Percentiles rank a stretch among this genome's conserved stretches.
phyloP scores from a whole-genome alignment of 805 yeast genomes.

The Yamadazyma tumulicola region DNA sequence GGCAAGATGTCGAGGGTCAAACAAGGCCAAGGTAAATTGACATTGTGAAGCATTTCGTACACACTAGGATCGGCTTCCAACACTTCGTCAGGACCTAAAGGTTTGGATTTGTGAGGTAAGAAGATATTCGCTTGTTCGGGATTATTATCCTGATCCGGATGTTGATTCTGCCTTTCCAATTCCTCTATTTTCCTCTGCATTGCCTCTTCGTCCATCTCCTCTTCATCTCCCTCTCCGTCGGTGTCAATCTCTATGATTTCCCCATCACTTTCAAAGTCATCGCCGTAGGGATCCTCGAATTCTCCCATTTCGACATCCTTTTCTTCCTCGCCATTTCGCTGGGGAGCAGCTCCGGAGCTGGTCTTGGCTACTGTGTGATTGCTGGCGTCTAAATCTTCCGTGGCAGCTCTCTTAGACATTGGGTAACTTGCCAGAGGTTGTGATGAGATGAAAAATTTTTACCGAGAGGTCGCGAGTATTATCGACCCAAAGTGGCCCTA shows the following conservation, averaged over 20 bases:
- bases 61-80: constrained; percentile 95
- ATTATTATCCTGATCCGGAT: constrained; percentile 32
- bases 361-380: constrained; percentile 35
- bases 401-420: constrained; percentile 55
- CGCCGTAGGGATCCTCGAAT: constrained; percentile 85
- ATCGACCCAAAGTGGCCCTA: too few species aligned
- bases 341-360: constrained; percentile 37
- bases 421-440: too few species aligned
- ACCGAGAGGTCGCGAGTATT: too few species aligned
- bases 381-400: constrained; percentile 21
- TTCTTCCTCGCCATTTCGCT: constrained; percentile 22
- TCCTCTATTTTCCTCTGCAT: constrained; percentile 34
- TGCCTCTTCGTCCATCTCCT: constrained; percentile 17
- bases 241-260: constrained; percentile 79
- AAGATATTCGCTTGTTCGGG: constrained; percentile 59
- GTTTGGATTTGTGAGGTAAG: constrained; percentile 84
- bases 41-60: constrained; percentile 93
- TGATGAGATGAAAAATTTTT: too few species aligned
- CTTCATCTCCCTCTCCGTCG: constrained; percentile 33
- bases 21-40: constrained; percentile 96
- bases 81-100: constrained; percentile 93
- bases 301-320: constrained; percentile 69
- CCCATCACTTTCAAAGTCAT: constrained; percentile 89
- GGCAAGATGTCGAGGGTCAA: constrained; percentile 86
- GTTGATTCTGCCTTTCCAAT: constrained; percentile 22